A percentile compares a stretch with the other conserved stretches of the same genome.
Conservation (phyloP, 2,329 filamentous ascomycete genomes). For the Fusarium praegraminearum region DNA sequence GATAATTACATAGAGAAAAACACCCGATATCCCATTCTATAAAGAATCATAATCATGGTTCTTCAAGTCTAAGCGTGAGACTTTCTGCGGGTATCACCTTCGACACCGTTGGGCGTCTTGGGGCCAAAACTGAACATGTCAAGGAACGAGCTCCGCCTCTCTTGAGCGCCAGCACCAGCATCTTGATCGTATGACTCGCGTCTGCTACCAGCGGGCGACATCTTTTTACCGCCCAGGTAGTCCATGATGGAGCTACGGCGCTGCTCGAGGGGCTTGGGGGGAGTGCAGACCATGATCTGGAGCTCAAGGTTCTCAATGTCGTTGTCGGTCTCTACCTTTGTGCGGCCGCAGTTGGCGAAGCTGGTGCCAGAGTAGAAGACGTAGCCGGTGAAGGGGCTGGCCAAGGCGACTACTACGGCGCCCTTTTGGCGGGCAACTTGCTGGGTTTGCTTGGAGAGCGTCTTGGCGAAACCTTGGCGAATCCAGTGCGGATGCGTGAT, state of each 20-base stretch:
- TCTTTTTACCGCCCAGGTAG: constrained; percentile 18
- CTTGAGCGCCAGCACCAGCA: background rate
- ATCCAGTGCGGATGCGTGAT: constrained; percentile 41
- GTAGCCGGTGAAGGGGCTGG: constrained; percentile 39
- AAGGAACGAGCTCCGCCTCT: constrained; percentile 35
- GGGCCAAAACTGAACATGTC: constrained; percentile 33
- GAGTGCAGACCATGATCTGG: constrained; percentile 34
- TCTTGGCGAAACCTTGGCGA: constrained; percentile 39
- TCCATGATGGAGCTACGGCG: constrained; percentile 38
- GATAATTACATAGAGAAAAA: constrained; percentile 7
- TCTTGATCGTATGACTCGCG: constrained; percentile 28
- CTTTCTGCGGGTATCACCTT: constrained; percentile 27
- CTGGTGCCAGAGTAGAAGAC: constrained; percentile 39
- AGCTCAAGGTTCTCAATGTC: constrained; percentile 37
- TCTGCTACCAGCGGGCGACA: constrained; percentile 23
- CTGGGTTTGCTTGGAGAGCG: constrained; percentile 33
- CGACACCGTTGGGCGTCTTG: constrained; percentile 18
- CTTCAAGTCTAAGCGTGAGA: constrained; percentile 22
- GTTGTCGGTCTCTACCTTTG: constrained; percentile 32
- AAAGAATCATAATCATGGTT: background rate
- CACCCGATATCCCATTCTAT: constrained; percentile 5
- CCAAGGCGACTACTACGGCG: constrained; percentile 24
- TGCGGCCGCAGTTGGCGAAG: constrained; percentile 40
- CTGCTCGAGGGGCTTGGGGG: constrained; percentile 31
- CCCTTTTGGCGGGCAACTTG: constrained; percentile 35